These are phyloP conservation scores for Daldinia sp. DNA, from an alignment of 2,329 filamentous ascomycete species.

Conservation along the genomic window DNA sequence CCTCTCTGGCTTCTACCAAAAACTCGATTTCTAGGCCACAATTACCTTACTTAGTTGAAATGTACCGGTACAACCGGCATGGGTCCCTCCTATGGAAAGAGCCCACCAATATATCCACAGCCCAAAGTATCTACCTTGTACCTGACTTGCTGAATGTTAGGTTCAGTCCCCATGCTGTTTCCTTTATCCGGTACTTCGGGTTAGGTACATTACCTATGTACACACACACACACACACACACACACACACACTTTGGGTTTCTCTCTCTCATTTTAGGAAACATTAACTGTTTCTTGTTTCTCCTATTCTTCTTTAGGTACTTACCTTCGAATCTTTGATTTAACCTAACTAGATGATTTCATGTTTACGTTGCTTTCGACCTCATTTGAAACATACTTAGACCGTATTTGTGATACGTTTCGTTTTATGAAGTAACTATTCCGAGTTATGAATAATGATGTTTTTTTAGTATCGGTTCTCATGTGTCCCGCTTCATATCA, in stretches of 20 bases:
- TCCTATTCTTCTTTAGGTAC: background rate
- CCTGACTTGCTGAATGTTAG: background rate
- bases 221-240: too few species aligned
- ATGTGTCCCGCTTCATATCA: constrained; percentile 8
- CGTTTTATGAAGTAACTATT: background rate
- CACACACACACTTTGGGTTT: too few species aligned
- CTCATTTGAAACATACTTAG: background rate
- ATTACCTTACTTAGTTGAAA: background rate
- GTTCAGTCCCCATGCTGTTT: background rate
- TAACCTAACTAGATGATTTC: background rate
- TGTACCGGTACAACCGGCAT: constrained; percentile 2
- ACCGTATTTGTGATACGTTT: background rate
- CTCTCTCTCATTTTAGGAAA: constrained; percentile 11
- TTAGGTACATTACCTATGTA: background rate
- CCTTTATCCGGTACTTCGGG: constrained; percentile 1
- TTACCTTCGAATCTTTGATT: background rate
- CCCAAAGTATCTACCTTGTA: constrained; percentile 2
- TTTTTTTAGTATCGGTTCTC: constrained; percentile 1
- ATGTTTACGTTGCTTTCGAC: background rate
- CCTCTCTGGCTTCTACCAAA: background rate
- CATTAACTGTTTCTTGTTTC: constrained; percentile 21
- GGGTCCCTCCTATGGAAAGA: background rate
- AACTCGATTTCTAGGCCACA: constrained; percentile 7
- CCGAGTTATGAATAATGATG: background rate
- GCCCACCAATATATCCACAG: background rate